Percentiles rank a stretch among this genome's conserved stretches.
Evolutionary conservation across 2,329 filamentous ascomycete species (phyloP).

Genomic region (Arthrobotrys sinensis): DNA sequence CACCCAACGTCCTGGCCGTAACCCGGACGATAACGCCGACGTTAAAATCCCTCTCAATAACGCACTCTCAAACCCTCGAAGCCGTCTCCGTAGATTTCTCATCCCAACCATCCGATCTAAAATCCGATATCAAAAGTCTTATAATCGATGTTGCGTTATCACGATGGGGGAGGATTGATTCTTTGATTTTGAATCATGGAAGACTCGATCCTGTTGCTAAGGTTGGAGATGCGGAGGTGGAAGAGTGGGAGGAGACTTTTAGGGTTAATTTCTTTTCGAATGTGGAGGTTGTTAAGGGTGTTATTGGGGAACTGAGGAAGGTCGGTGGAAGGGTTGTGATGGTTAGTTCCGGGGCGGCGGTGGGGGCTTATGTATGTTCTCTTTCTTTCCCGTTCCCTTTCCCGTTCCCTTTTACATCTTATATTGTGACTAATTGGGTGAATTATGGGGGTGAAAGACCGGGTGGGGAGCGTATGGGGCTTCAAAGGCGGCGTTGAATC

Average conservation of each 20-base stretch:
- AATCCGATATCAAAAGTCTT: slow-evolving; percentile 65
- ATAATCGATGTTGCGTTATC: slow-evolving; percentile 63
- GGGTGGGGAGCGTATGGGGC: slow-evolving; percentile 86
- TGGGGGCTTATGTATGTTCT: slow-evolving; percentile 73
- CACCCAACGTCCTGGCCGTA: slow-evolving; percentile 74
- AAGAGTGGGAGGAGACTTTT: slow-evolving; percentile 81
- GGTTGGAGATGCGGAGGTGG: slow-evolving; percentile 76
- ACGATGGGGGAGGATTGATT: slow-evolving; percentile 82
- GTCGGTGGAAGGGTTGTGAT: slow-evolving; percentile 81
- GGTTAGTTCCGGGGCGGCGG: slow-evolving; percentile 83
- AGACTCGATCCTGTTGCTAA: slow-evolving; percentile 81
- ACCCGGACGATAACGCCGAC: slow-evolving; percentile 72
- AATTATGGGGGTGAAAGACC: slow-evolving; percentile 31
- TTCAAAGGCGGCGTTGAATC: slow-evolving; percentile 86
- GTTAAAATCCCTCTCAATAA: slow-evolving; percentile 69
- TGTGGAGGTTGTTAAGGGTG: slow-evolving; percentile 82
- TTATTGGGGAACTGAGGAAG: slow-evolving; percentile 77
- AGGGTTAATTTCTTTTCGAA: slow-evolving; percentile 90
- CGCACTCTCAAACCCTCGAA: slow-evolving; percentile 35
- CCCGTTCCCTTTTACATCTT: background rate
- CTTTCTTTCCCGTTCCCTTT: background rate
- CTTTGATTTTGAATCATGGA: slow-evolving; percentile 90
- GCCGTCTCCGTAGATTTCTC: slow-evolving; percentile 49
- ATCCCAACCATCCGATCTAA: slow-evolving; percentile 26
- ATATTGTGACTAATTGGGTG: background rate